Conservation (phyloP, 345 rosid species). For the Linum lewisii region DNA sequence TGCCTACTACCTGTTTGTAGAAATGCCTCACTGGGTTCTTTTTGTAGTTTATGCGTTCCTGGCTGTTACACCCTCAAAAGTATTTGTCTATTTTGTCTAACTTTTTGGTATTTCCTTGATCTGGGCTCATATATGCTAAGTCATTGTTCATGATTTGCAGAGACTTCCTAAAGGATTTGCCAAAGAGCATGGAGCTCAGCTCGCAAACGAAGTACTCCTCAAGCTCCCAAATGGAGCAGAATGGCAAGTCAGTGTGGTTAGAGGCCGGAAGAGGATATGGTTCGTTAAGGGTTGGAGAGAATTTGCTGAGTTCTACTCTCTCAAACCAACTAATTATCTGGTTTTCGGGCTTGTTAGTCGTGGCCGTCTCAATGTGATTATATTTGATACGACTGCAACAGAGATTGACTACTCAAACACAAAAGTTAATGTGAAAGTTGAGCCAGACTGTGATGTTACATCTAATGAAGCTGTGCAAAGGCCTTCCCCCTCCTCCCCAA, state of each 20-base stretch:
- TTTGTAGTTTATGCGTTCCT: too few relatives aligned
- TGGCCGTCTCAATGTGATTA: conserved; percentile 13
- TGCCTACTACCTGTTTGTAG: too few relatives aligned
- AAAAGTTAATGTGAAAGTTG: neutral
- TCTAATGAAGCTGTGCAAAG: neutral
- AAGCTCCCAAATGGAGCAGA: neutral
- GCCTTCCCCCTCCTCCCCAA: neutral
- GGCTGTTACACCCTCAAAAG: too few relatives aligned
- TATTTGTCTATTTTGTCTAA: too few relatives aligned
- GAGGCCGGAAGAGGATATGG: conserved; percentile 6
- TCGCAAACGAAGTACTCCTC: neutral
- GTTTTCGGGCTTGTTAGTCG: conserved; percentile 16
- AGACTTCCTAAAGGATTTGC: neutral
- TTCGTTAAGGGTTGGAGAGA: conserved; percentile 17
- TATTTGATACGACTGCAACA: conserved; percentile 14
- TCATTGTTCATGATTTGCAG: neutral
- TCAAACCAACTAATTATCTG: conserved; percentile 6
- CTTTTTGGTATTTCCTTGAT: too few relatives aligned
- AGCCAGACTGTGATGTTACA: too few relatives aligned
- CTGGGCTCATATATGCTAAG: neutral
- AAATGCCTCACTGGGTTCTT: too few relatives aligned
- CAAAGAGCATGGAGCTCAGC: neutral
- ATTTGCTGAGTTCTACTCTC: conserved; percentile 12
- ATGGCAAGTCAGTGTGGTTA: neutral
- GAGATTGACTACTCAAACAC: conserved; percentile 16